Evolutionary conservation across 1,139 yeast species (phyloP), one percentile per base, ranked within the genome.

Genomic region (Kurtzmaniella natalensis): DNA sequence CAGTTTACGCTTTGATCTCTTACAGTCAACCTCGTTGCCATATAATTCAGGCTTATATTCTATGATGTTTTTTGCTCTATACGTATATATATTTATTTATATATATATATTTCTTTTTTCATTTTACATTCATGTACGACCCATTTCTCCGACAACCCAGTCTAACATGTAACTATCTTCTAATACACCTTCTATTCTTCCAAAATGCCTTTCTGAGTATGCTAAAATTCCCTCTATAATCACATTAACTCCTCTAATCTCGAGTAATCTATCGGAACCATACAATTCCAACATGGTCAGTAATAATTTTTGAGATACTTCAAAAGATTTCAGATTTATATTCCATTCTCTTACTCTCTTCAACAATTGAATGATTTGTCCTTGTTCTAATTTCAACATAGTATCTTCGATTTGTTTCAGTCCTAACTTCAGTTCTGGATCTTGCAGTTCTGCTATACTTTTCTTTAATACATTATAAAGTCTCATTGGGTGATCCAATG

Each of bases 271-370:
- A 14, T 76, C 74, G 13, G 79, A 64, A 18, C 70, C 62, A 45
- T 76, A 76, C 27, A 68, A 68, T 30, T 65, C 62, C 39, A 92
- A 59, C 25, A 89, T 59, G 15, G 85, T 81, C 42, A 76, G 68
- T 37, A 92, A 66, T 24, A 88, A 61, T 36, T 77, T 77, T 55
- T 92, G 98, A 18, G 95, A 85, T 37, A 86, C 73, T 36, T 75
- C 78, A 48, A 86, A 85, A 29, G 86, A 80, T 49, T 80, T 78
- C 36, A 87, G 84, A 55, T 88, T 92, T 34, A 94, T 80, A 57
- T 94, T 92, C 99, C 99, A 92, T 52, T 88, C 95, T 48, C 96
- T 76, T 22, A 88, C 70, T 50, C 95, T 79, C 47, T 74, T 76
- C 54, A 92, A 72, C 23, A 92, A 59, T 14, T 64, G 54, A 26